Evolutionary conservation across 2,329 filamentous ascomycete species (phyloP), one percentile per base, ranked within the genome.

Genomic region (Aspergillus sp.): DNA sequence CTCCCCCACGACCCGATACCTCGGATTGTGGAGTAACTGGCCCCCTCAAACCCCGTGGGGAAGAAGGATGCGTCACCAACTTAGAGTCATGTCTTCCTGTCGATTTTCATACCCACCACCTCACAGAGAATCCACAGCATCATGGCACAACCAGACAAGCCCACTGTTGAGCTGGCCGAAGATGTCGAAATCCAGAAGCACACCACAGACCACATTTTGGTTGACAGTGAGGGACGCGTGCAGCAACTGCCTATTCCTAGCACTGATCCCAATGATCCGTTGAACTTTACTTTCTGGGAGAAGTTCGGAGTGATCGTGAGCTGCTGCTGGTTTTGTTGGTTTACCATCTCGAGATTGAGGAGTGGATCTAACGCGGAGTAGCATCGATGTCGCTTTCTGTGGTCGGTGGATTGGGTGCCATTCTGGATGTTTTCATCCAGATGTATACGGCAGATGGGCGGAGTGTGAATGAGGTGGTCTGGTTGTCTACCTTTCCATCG

Each of bases 401-500:
- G 4, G 63, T 69, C n/a, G 66, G 68, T 6, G 68, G 67, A 6
- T 26, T 69, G 16, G 68, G 76, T 3, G 65, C 74, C 0, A 73
- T 78, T 32, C 64, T 78, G 11, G 65, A 65, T 1, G 65, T 70
- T 16, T 75, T 77, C 57, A 67, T 75, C 29, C 61, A 65, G 49
- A 60, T 73, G 7, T 78, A 77, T 52, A 56, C 58, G 1, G 63
- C 56, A 9, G 58, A 64, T 39, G 67, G 67, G 4, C 67, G 56
- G 63, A 75, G 42, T 63, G 67, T 26, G 49, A 66, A 63, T 10
- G 47, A 77, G 12, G 66, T 76, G 2, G 69, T 72, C 49, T 71
- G 73, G 63, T 58, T 78, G n/a, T 65, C 71, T 0, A 78, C 74
- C 0, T 73, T 75, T 46, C 76, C 77, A 0, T 73, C 74, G 2